Conservation (phyloP, 176 grass and related monocot genomes). For the Musa troglodytarum region DNA sequence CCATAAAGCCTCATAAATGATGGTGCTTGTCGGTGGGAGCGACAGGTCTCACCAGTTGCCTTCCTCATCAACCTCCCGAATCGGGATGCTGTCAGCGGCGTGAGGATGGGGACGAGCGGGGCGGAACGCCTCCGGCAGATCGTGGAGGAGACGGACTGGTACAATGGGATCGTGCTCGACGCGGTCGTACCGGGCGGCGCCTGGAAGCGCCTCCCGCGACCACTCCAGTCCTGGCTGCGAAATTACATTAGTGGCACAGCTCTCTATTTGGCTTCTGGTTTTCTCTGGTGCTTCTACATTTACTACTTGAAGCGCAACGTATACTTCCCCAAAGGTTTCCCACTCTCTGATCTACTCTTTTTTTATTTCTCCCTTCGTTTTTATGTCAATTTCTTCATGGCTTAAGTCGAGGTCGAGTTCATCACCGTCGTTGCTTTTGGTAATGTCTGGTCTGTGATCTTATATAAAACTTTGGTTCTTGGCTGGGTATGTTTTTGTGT, state of each 20-base stretch:
- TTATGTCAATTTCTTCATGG: neutral
- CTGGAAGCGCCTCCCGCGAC: conserved; percentile 65
- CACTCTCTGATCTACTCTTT: neutral
- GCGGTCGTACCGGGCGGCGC: conserved; percentile 35
- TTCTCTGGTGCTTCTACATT: conserved; percentile 95
- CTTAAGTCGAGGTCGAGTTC: neutral
- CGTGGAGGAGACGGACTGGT: conserved; percentile 69
- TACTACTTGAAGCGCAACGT: conserved; percentile 92
- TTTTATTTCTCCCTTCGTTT: neutral
- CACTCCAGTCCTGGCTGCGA: conserved; percentile 80
- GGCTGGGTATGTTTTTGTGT: too few relatives aligned
- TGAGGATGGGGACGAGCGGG: conserved; percentile 31
- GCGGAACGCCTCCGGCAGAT: conserved; percentile 46
- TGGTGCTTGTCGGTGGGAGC: neutral
- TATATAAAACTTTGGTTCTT: neutral
- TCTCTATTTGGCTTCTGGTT: conserved; percentile 65
- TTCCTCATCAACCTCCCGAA: neutral
- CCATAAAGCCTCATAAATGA: neutral
- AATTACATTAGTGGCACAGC: conserved; percentile 65
- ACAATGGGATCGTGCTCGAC: conserved; percentile 74
- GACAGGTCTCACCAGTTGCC: neutral
- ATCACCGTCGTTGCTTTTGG: neutral
- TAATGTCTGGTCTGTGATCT: neutral
- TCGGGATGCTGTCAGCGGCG: neutral
- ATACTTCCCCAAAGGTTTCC: conserved; percentile 79